Percentiles rank a stretch among this genome's conserved stretches.
These are phyloP conservation scores for Ambrosia trifida DNA, from an alignment of 129 eudicot genomes.

Conservation along the genomic window DNA sequence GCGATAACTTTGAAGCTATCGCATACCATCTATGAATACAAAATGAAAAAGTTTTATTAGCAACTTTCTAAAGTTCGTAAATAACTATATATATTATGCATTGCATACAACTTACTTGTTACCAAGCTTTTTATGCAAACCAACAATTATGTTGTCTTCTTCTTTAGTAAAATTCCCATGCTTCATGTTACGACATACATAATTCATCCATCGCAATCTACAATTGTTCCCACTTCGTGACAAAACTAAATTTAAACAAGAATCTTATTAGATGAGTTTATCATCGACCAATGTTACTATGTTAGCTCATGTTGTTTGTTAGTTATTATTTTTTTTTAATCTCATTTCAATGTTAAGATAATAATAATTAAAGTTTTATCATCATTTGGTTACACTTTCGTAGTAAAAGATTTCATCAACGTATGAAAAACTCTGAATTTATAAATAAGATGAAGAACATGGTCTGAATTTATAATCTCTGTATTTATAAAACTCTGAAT, in stretches of 20 bases:
- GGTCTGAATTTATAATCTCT: no score
- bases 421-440: no score
- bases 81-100: background rate
- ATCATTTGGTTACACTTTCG: no score
- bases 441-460: background rate
- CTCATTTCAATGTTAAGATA: no score
- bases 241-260: conserved; percentile 7
- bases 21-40: conserved; percentile 32
- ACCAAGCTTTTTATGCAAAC: conserved; percentile 24
- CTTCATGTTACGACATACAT: conserved; percentile 24
- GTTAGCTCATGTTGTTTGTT: no score
- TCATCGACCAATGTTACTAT: no score
- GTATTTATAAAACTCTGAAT: no score
- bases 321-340: no score
- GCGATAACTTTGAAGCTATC: conserved; percentile 25
- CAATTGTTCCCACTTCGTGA: conserved; percentile 28
- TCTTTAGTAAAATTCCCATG: conserved; percentile 29
- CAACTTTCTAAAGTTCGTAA: background rate
- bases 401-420: no score
- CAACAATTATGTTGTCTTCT: conserved; percentile 16
- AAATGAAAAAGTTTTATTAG: background rate
- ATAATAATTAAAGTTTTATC: no score
- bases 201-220: conserved; percentile 30
- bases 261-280: background rate
- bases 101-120: conserved; percentile 23